Base-by-base conservation (phyloP, 768 basidiomycete species). In the Tricholoma matsutake region DNA sequence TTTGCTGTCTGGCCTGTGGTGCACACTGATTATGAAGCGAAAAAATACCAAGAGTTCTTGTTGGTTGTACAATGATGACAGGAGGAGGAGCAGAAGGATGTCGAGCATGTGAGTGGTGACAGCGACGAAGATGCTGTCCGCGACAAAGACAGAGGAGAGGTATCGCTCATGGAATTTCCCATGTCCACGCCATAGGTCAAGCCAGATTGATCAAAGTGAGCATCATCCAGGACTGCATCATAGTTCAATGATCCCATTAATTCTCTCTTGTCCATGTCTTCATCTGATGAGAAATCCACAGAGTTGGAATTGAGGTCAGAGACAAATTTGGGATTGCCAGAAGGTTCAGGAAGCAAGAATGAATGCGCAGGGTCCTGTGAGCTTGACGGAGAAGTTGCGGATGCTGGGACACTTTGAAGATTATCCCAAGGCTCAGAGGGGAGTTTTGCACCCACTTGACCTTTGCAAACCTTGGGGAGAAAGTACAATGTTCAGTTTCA, bases 351-450 rank as follows among this genome's bases (percentile, higher is more conserved):
- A 29, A 32, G 54, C 18, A 43, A 58, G 6, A 22, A 18, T 18
- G 58, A 57, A 25, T 57, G 25, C 29, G 59, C 55, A 52, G 51
- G 51, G 37, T 65, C 63, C 37, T 61, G 59, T n/a, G 64, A 64
- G 25, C 3, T 53, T 31, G 51, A 53, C 6, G 20, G 31, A 45
- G 59, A 66, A n/a, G 64, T 61, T 56, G 62, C 61, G 18, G 59
- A 45, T 45, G 63, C 63, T 37, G 59, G 62, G 18, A 64, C 61
- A 22, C 57, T 52, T 29, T 71, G 68, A n/a, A 71, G 60, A 52
- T 73, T 72, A 61, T 83, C 79, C 83, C 83, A 85, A 47, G 83
- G 83, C 66, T 85, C 83, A 60, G 76, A 79, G 0, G 83, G 83
- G 7, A 85, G 73, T 0, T 75, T 67, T 1, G 83, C 83, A 43